A percentile compares a stretch with the other conserved stretches of the same genome.
Conservation (phyloP, 306 rosid genomes). For the Sphenostylis stenocarpa region DNA sequence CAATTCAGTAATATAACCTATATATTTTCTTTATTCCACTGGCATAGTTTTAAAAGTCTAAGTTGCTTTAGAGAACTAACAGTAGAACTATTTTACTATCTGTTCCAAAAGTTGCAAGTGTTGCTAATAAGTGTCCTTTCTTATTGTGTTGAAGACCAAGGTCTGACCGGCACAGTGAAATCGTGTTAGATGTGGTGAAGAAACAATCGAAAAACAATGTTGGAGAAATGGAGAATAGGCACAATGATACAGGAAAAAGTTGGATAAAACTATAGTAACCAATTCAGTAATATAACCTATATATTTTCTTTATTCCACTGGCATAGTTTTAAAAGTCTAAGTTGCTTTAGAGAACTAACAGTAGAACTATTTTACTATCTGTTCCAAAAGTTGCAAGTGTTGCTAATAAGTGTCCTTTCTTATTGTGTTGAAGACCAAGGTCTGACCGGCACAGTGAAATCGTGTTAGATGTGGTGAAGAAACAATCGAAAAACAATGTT, state of each 20-base stretch:
- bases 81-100: not conserved
- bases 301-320: not conserved
- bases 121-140: not conserved
- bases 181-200: not conserved
- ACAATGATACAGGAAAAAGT: not conserved
- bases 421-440: constrained; percentile 50
- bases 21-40: not conserved
- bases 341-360: too few relatives aligned
- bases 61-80: too few relatives aligned
- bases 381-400: not conserved
- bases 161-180: constrained; percentile 48
- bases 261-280: too few relatives aligned
- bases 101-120: not conserved
- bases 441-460: constrained; percentile 44
- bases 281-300: too few relatives aligned
- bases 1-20: too few relatives aligned
- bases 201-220: not conserved
- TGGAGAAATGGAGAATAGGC: not conserved
- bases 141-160: constrained; percentile 46
- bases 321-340: too few relatives aligned
- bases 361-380: not conserved
- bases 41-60: too few relatives aligned
- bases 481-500: not conserved
- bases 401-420: not conserved
- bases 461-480: not conserved